phyloP scores from a whole-genome alignment of 164 flowering plant genomes.

The Nelumbo lutea region DNA sequence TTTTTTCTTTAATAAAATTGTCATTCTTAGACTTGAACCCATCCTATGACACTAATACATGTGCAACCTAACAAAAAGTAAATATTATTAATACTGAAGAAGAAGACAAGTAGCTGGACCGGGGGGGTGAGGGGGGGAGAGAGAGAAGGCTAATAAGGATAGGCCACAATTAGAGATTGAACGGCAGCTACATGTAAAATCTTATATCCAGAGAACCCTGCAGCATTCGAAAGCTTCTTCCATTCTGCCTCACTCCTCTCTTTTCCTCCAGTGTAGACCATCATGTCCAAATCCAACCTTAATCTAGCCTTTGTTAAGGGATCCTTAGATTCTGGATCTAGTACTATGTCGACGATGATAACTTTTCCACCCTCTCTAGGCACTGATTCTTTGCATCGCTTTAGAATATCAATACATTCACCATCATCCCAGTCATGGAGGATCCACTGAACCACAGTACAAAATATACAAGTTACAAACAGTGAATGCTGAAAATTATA shows the following conservation, averaged over 20 bases:
- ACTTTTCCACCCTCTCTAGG: conserved; percentile 10
- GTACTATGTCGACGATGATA: conserved; percentile 13
- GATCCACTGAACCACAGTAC: conserved; percentile 15
- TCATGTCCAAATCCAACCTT: conserved; percentile 13
- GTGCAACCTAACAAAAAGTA: too few species aligned
- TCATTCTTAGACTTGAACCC: too few species aligned
- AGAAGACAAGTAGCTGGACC: too few species aligned
- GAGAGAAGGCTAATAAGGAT: too few species aligned
- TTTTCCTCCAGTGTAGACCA: conserved; percentile 12
- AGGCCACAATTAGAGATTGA: conserved; percentile 10
- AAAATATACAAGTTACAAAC: too few species aligned
- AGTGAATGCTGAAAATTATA: too few species aligned
- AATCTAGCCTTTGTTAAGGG: neutral
- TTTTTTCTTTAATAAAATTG: too few species aligned
- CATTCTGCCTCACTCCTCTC: conserved; percentile 16
- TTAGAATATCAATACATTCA: conserved; percentile 11
- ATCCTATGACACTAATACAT: too few species aligned
- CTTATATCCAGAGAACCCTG: conserved; percentile 7
- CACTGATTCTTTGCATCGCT: conserved; percentile 12
- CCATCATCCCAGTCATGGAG: conserved; percentile 11
- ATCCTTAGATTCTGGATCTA: neutral
- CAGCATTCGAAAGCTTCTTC: conserved; percentile 3
- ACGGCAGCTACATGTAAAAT: conserved; percentile 3
- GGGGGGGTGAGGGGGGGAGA: too few species aligned
- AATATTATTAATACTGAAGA: too few species aligned